A percentile compares a stretch with the other conserved stretches of the same genome.
Conservation (phyloP, 139 green algal species). For the Tetradesmus lagerheimii region DNA sequence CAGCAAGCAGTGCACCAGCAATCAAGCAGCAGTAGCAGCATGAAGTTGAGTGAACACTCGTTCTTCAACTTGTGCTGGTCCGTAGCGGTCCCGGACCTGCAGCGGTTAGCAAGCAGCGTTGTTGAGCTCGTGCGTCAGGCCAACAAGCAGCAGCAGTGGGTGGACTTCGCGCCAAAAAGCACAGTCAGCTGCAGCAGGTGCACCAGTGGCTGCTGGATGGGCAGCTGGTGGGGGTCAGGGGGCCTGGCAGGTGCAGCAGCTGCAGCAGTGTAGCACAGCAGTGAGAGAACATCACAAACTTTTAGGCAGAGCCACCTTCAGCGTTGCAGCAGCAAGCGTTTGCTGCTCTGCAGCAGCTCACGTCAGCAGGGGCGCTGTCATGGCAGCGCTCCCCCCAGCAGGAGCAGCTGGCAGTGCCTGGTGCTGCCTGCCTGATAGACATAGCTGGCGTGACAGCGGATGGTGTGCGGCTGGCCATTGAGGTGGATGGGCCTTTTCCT, state of each 20-base stretch:
- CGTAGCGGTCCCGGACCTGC: background rate
- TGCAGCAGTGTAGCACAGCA: background rate
- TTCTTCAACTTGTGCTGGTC: slow-evolving; percentile 3
- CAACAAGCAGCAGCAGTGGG: background rate
- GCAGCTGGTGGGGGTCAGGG: background rate
- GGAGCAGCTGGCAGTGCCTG: too few relatives aligned
- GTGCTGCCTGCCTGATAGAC: too few relatives aligned
- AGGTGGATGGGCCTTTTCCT: background rate
- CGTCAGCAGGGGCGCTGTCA: too few relatives aligned
- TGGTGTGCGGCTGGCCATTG: background rate
- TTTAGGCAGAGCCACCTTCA: background rate
- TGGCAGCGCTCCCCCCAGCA: too few relatives aligned
- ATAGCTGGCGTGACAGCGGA: too few relatives aligned
- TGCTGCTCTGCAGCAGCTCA: background rate
- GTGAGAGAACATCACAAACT: background rate
- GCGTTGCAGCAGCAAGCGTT: background rate
- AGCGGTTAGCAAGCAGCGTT: background rate
- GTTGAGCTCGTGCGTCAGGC: background rate
- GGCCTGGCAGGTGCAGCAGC: background rate
- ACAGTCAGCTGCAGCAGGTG: background rate
- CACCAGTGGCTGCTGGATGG: slow-evolving; percentile 12
- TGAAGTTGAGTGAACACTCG: too few relatives aligned
- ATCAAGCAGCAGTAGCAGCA: too few relatives aligned
- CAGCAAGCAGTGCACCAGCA: too few relatives aligned
- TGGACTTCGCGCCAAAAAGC: background rate